Evolutionary conservation across 176 grass and related monocot genomes (phyloP).

Genomic region (Secale cereale): DNA sequence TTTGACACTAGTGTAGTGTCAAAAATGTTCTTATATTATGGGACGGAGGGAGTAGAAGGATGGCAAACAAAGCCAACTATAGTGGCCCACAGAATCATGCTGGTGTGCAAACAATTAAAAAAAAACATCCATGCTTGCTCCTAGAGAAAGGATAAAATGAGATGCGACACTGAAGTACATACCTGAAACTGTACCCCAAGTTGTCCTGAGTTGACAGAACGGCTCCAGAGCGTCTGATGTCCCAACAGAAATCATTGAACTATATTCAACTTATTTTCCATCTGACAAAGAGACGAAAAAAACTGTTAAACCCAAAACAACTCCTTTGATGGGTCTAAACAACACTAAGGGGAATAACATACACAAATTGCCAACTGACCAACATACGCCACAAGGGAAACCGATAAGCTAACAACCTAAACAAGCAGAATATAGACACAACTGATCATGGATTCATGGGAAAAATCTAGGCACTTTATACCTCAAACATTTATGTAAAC

Average conservation of each 20-base stretch:
- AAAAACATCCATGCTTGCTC: background rate
- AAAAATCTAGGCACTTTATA: background rate
- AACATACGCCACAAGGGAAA: background rate
- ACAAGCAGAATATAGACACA: background rate
- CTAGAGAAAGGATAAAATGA: background rate
- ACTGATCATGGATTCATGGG: no score
- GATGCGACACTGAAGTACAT: background rate
- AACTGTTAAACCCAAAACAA: background rate
- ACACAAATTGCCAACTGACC: background rate
- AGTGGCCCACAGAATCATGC: background rate
- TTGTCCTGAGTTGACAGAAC: background rate
- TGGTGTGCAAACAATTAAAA: background rate
- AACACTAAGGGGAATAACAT: background rate
- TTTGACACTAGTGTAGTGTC: no score
- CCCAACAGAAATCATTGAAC: background rate
- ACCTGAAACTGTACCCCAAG: slow-evolving; percentile 7
- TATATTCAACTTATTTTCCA: background rate
- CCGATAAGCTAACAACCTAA: background rate
- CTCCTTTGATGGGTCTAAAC: background rate
- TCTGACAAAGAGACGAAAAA: slow-evolving; percentile 8
- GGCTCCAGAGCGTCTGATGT: background rate
- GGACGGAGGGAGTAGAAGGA: no score
- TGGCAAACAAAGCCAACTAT: background rate
- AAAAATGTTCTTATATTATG: no score
- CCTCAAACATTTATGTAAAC: background rate